phyloP scores from a whole-genome alignment of 2,329 filamentous ascomycete genomes.

The Harringtonia lauricola region DNA sequence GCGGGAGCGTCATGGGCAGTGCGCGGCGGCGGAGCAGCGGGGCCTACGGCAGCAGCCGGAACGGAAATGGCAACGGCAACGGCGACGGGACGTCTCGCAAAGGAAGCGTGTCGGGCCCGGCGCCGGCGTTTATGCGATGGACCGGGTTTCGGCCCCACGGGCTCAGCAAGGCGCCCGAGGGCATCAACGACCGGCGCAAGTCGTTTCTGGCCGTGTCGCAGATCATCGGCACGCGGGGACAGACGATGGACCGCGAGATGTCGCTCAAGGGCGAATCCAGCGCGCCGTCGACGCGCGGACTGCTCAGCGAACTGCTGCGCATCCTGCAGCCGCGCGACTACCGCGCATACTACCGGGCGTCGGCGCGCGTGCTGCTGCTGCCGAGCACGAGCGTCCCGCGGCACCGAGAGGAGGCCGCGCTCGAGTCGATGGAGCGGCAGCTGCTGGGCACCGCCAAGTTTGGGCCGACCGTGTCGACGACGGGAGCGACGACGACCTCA shows the following conservation, averaged over 20 bases:
- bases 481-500: neutral
- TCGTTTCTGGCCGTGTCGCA: conserved; percentile 10
- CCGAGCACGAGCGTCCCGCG: conserved; percentile 3
- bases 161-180: conserved; percentile 8
- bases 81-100: neutral
- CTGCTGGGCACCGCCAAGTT: conserved; percentile 12
- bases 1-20: neutral
- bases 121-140: conserved; percentile 9
- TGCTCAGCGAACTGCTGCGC: conserved; percentile 10
- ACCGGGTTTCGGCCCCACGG: conserved; percentile 7
- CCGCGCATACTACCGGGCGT: conserved; percentile 12
- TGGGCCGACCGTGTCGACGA: neutral
- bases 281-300: conserved; percentile 7
- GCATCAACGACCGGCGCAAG: conserved; percentile 11
- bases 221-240: conserved; percentile 6
- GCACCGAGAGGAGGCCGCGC: conserved; percentile 7
- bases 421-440: conserved; percentile 12
- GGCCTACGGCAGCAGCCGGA: neutral
- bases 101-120: neutral
- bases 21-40: neutral
- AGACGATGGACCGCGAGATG: conserved; percentile 4
- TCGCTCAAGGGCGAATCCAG: neutral
- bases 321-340: conserved; percentile 13
- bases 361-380: conserved; percentile 11
- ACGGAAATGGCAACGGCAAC: neutral